Base-by-base conservation (phyloP, 768 basidiomycete genomes). In the Mycena pura region DNA sequence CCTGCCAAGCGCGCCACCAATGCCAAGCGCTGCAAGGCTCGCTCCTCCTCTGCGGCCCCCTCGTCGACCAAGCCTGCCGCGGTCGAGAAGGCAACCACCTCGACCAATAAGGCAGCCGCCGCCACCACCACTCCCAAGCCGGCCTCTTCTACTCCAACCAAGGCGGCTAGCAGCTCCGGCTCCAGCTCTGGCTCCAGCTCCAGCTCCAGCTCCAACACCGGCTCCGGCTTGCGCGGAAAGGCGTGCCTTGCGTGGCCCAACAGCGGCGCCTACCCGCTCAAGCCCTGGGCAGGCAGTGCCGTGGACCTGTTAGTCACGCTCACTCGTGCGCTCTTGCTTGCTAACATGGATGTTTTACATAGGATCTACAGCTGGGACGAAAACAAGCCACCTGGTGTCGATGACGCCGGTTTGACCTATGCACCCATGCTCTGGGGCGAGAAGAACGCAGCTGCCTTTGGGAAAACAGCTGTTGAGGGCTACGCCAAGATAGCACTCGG, bases 371-470 rank as follows among this genome's bases (percentile, higher is more conserved):
- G 81, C 29, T 96, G 94, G 94, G 78, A 80, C 34, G 82, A 88
- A 11, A 74, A 69, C 62, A 74, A 75, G 46, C 84, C 88, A 21
- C 54, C 64, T n/a, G 64, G 68, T 1, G 75, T 80, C 2, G 74
- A 78, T 14, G 29, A 69, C 6, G 73, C 82, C 51, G 88, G 86
- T n/a, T 71, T 88, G 36, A 73, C 81, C 10, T 86, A 76, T 63
- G 78, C 83, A 32, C 82, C 89, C 21, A 90, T 90, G 89, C 72
- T 92, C 1, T 94, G 91, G 91, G 87, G 89, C 61, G 65, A 71
- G 7, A 78, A 82, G 27, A 80, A 90, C 53, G 69, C 80, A 24
- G 62, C 52, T 7, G 77, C 82, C 15, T 90, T 90, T 72, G 65
- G 78, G 57, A 70, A 70, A 2, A 58, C 76, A 40, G 82, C 88